Conservation (phyloP, 192 early-diverging fungal genomes). For the Podila clonocystis region DNA sequence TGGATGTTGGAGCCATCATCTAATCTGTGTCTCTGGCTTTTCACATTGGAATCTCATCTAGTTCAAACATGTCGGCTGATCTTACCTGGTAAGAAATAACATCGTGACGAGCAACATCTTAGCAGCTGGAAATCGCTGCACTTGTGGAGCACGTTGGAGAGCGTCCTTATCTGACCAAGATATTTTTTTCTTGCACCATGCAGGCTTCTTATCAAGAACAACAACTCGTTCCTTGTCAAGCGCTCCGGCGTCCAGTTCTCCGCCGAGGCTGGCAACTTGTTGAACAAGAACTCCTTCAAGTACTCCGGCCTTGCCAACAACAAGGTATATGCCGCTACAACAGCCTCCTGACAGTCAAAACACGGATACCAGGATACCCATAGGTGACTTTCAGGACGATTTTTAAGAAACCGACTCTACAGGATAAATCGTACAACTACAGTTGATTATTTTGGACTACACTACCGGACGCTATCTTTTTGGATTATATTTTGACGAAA, state of each 20-base stretch:
- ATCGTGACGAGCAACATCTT: background rate
- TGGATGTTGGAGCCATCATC: conserved; percentile 7
- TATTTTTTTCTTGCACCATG: background rate
- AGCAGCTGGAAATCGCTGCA: too few relatives aligned
- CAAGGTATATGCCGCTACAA: conserved; percentile 59
- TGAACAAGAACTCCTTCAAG: conserved; percentile 85
- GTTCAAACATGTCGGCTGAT: conserved; percentile 56
- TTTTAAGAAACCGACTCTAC: too few relatives aligned
- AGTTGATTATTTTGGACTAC: too few relatives aligned
- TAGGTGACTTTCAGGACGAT: too few relatives aligned
- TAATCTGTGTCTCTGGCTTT: background rate
- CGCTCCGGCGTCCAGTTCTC: conserved; percentile 78
- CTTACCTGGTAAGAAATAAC: conserved; percentile 48
- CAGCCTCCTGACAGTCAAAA: background rate
- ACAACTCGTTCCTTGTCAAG: conserved; percentile 86
- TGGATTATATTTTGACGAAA: too few relatives aligned
- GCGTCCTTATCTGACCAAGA: background rate
- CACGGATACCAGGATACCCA: background rate
- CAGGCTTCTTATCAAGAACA: conserved; percentile 77
- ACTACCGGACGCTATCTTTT: too few relatives aligned
- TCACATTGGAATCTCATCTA: conserved; percentile 10
- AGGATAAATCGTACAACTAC: too few relatives aligned
- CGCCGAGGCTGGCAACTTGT: conserved; percentile 79
- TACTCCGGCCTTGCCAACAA: conserved; percentile 82
- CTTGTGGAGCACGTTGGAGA: too few relatives aligned